Evolutionary conservation across 2,329 filamentous ascomycete genomes (phyloP).

Genomic region (Tolypocladium sp.): DNA sequence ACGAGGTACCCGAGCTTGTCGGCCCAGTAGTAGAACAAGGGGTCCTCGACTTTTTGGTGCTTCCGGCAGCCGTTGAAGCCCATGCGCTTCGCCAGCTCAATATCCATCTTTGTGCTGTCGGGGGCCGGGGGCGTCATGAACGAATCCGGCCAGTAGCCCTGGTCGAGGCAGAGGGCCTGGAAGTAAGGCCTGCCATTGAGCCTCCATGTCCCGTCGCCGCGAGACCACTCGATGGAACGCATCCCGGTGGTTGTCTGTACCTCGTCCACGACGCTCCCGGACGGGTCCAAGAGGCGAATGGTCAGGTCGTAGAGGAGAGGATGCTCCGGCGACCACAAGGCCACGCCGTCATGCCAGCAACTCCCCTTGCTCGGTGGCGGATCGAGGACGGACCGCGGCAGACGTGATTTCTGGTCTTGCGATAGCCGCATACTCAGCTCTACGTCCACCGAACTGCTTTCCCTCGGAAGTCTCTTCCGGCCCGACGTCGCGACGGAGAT

Average conservation of each 20-base stretch:
- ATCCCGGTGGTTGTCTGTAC: slow-evolving; percentile 52
- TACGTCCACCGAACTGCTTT: slow-evolving; percentile 37
- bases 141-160: slow-evolving; percentile 55
- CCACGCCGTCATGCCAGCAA: slow-evolving; percentile 45
- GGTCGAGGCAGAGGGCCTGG: slow-evolving; percentile 50
- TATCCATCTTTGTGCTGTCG: slow-evolving; percentile 38
- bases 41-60: slow-evolving; percentile 57
- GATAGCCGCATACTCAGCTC: slow-evolving; percentile 39
- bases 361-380: slow-evolving; percentile 26
- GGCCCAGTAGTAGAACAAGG: slow-evolving; percentile 51
- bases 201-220: slow-evolving; percentile 47
- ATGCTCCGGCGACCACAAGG: slow-evolving; percentile 52
- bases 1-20: slow-evolving; percentile 52
- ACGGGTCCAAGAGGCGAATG: slow-evolving; percentile 39
- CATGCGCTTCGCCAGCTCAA: slow-evolving; percentile 48
- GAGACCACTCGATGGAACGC: slow-evolving; percentile 49
- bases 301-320: slow-evolving; percentile 47
- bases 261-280: slow-evolving; percentile 38
- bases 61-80: slow-evolving; percentile 58
- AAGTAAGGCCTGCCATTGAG: slow-evolving; percentile 51
- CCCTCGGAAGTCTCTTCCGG: slow-evolving; percentile 33
- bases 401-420: slow-evolving; percentile 25
- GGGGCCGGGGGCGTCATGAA: slow-evolving; percentile 48
- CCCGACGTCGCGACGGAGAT: slow-evolving; percentile 32
- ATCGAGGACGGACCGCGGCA: slow-evolving; percentile 25